Evolutionary conservation across 2,329 filamentous ascomycete genomes (phyloP).

Genomic region (Alternaria ethzedia): DNA sequence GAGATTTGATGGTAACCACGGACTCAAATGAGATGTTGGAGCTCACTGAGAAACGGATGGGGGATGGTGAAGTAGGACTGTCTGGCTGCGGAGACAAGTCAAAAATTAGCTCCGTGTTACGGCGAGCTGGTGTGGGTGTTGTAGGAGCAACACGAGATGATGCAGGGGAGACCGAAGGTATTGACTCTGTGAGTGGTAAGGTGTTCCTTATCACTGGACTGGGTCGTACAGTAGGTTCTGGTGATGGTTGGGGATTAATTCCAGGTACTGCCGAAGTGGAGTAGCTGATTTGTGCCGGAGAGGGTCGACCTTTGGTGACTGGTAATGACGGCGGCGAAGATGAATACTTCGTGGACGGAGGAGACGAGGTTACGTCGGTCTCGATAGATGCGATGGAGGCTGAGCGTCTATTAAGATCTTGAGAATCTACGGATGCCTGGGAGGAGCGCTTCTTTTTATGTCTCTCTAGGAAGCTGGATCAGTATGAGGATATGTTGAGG

Average conservation of each 20-base stretch:
- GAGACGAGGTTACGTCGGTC: not conserved
- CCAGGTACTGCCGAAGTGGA: not conserved
- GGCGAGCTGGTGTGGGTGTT: not conserved
- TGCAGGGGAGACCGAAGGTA: not conserved
- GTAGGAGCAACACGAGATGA: not conserved
- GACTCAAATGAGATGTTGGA: slow-evolving; percentile 8
- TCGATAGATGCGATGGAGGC: slow-evolving; percentile 15
- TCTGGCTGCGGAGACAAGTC: not conserved
- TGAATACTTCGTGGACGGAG: not conserved
- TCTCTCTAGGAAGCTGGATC: slow-evolving; percentile 17
- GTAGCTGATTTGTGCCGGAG: slow-evolving; percentile 6
- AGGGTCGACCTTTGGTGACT: slow-evolving; percentile 1
- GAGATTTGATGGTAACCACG: slow-evolving; percentile 9
- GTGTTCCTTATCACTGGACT: not conserved
- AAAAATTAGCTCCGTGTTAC: not conserved
- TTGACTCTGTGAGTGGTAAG: not conserved
- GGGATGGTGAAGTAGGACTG: not conserved
- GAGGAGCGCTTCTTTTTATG: slow-evolving; percentile 21
- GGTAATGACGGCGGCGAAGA: slow-evolving; percentile 1
- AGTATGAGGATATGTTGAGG: not conserved
- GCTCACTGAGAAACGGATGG: slow-evolving; percentile 4
- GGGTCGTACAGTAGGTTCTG: not conserved
- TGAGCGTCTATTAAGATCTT: slow-evolving; percentile 8
- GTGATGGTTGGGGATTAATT: not conserved
- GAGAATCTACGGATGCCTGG: slow-evolving; percentile 10